Base-by-base conservation (phyloP, 345 rosid species). In the Aquilaria yunnanensis region DNA sequence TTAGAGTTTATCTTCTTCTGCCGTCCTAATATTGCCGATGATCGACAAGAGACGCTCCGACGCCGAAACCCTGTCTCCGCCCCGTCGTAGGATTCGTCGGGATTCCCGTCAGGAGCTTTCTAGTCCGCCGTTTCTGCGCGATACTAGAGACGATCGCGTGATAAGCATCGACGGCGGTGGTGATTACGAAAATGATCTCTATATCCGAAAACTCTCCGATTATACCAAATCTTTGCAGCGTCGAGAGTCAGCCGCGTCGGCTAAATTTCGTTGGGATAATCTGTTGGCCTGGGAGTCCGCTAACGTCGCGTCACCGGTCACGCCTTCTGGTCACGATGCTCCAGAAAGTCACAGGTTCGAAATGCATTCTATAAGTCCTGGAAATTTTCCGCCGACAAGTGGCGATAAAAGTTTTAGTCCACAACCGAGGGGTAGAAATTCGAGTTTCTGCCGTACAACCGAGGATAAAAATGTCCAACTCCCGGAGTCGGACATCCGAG, bases 241-340 rank as follows among this genome's bases (percentile, higher is more conserved):
- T 14, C 58, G 53, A 51, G 58, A 50, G 14, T 61, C 34, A 5
- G 58, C 74, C 2, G 29, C 74, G 11, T 68, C 57, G 7, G 47
- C 10, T 11, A 80, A 80, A 73, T 80, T 75, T 47, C 76, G 56
- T n/a, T 74, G 85, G 84, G 64, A 67, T 51, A 72, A 57, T 32
- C 66, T 80, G 30, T 14, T 73, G 60, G 70, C 37, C 33, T 10
- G 60, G 47, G 12, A 59, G 60, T 50, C 56, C 14, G 32, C 32
- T 13, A 65, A 57, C 30, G 3, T 49, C 2, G 12, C 31, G 29
- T 51, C 33, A 49, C 59, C 14, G 51, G 64, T 14, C 30, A 32
- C 12, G 13, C 14, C 32, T 13, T 14, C 14, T 53, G 33, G 14
- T 33, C 47, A 47, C 2, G 14, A 29, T 9, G 51, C 57, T 3